Conservation (phyloP, 371 early-diverging fungal genomes). For the Apophysomyces elegans region DNA sequence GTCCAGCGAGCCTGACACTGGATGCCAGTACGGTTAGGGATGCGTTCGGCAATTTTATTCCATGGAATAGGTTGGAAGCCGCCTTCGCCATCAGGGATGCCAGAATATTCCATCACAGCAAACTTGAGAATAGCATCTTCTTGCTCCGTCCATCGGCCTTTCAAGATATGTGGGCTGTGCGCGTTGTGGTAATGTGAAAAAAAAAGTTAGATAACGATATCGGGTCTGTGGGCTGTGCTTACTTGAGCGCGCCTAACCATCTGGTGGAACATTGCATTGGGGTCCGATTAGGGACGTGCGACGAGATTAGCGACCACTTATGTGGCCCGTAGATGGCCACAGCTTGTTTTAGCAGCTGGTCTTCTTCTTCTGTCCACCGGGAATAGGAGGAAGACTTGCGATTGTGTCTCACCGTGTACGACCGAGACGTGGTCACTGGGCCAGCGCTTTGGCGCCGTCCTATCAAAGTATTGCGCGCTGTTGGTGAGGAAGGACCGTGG, state of each 20-base stretch:
- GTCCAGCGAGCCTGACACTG: slow-evolving; percentile 81
- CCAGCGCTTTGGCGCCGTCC: slow-evolving; percentile 6
- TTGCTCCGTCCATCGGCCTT: slow-evolving; percentile 71
- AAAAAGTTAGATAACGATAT: neutral
- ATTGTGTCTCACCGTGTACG: slow-evolving; percentile 11
- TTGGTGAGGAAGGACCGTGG: slow-evolving; percentile 4
- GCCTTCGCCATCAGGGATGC: slow-evolving; percentile 51
- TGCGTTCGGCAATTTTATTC: slow-evolving; percentile 58
- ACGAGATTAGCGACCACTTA: slow-evolving; percentile 71
- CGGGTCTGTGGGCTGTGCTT: slow-evolving; percentile 13
- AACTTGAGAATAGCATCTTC: slow-evolving; percentile 61
- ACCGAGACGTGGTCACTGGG: slow-evolving; percentile 11
- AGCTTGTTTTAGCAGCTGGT: slow-evolving; percentile 46
- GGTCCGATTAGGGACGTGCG: slow-evolving; percentile 64
- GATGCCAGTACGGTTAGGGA: slow-evolving; percentile 67
- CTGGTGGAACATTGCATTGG: slow-evolving; percentile 75
- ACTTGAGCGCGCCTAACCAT: slow-evolving; percentile 69
- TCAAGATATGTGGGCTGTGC: slow-evolving; percentile 57
- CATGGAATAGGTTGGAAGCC: slow-evolving; percentile 62
- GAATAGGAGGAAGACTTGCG: slow-evolving; percentile 49
- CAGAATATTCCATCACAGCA: slow-evolving; percentile 54
- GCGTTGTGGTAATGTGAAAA: too few species aligned
- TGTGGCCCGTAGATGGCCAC: slow-evolving; percentile 54
- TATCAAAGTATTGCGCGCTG: slow-evolving; percentile 3
- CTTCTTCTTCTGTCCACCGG: slow-evolving; percentile 56